Percentiles rank a stretch among this genome's conserved stretches.
Evolutionary conservation across 2,329 filamentous ascomycete genomes (phyloP).

Genomic region (Aspergillus piperis): DNA sequence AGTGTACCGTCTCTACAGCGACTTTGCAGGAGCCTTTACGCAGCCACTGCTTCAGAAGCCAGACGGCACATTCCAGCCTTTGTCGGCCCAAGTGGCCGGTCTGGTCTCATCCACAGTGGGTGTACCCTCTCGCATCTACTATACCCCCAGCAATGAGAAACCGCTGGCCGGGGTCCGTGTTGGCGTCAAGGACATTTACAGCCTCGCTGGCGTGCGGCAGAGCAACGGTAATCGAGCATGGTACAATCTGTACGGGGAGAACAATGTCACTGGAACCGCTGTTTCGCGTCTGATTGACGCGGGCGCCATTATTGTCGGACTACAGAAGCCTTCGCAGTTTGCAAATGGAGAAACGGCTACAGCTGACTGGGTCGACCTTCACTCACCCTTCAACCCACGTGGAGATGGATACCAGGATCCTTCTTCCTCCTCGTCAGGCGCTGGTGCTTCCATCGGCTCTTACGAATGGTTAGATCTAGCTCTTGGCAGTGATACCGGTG

Average conservation of each 20-base stretch:
- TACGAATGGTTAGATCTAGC: slow-evolving; percentile 51
- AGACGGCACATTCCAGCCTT: slow-evolving; percentile 1
- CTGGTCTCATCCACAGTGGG: slow-evolving; percentile 43
- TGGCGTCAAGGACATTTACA: slow-evolving; percentile 64
- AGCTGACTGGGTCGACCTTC: slow-evolving; percentile 32
- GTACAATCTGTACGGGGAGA: slow-evolving; percentile 53
- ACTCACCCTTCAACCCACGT: slow-evolving; percentile 36
- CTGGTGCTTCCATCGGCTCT: slow-evolving; percentile 31
- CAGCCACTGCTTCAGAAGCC: slow-evolving; percentile 5
- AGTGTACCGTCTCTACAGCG: slow-evolving; percentile 1
- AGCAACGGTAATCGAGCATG: slow-evolving; percentile 62
- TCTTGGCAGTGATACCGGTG: slow-evolving; percentile 47
- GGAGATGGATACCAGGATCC: slow-evolving; percentile 41
- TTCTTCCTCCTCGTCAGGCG: slow-evolving; percentile 26
- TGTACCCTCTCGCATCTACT: slow-evolving; percentile 64
- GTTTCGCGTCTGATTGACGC: slow-evolving; percentile 59
- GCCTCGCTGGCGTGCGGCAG: slow-evolving; percentile 59
- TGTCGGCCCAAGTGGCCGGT: slow-evolving; percentile 2
- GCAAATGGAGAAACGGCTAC: slow-evolving; percentile 26
- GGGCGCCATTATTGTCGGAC: slow-evolving; percentile 52
- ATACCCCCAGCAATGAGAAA: slow-evolving; percentile 40
- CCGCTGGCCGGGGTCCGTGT: slow-evolving; percentile 63
- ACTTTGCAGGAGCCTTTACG: slow-evolving; percentile 1
- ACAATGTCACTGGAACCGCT: slow-evolving; percentile 50
- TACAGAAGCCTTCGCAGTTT: slow-evolving; percentile 32